Percentiles rank a stretch among this genome's conserved stretches.
Evolutionary conservation across 2,329 filamentous ascomycete genomes (phyloP).

Genomic region (Hypoxylon sp.): DNA sequence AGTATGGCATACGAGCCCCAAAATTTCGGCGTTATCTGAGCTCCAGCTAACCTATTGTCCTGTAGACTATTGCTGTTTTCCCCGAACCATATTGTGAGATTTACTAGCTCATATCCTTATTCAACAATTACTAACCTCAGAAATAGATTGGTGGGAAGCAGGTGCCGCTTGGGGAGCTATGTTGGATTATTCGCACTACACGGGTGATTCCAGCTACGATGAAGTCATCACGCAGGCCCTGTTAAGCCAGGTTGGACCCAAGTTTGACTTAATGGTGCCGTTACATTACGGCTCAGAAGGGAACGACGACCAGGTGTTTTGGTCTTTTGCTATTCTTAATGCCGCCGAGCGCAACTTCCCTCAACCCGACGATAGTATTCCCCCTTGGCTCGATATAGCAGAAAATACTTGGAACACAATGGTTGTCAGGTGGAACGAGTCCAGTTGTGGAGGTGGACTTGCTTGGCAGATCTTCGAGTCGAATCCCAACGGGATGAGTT

Average conservation of each 20-base stretch:
- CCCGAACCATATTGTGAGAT: constrained; percentile 71
- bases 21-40: background rate
- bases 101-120: constrained; percentile 55
- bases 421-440: constrained; percentile 77
- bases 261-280: constrained; percentile 73
- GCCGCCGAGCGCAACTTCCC: constrained; percentile 79
- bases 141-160: constrained; percentile 73
- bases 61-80: constrained; percentile 72
- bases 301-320: constrained; percentile 83
- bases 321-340: constrained; percentile 77
- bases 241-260: constrained; percentile 69
- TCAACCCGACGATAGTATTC: constrained; percentile 68
- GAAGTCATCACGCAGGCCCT: constrained; percentile 71
- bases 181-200: constrained; percentile 79
- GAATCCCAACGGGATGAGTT: constrained; percentile 81
- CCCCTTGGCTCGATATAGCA: constrained; percentile 76
- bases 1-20: constrained; percentile 51
- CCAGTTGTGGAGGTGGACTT: constrained; percentile 78
- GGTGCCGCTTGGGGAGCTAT: constrained; percentile 77
- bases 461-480: constrained; percentile 85
- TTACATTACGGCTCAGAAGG: constrained; percentile 73
- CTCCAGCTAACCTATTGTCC: constrained; percentile 26
- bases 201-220: constrained; percentile 74
- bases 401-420: constrained; percentile 82
- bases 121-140: constrained; percentile 37